Conservation (phyloP, 2,329 filamentous ascomycete genomes). For the Fusarium sp. region DNA sequence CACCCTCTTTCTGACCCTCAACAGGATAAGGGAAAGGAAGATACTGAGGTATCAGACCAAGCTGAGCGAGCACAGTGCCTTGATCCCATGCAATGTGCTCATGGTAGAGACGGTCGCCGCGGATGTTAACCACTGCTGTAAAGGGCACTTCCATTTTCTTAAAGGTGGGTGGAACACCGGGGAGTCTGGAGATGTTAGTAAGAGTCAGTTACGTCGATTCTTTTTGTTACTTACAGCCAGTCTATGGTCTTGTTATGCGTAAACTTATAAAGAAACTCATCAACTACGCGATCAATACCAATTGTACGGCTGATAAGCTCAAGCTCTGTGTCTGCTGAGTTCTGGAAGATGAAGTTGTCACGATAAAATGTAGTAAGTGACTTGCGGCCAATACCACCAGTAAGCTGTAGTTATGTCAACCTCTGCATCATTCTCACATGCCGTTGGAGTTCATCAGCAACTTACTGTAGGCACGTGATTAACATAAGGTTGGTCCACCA, state of each 20-base stretch:
- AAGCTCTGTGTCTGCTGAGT: slow-evolving; percentile 74
- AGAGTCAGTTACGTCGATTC: too few relatives aligned
- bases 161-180: slow-evolving; percentile 68
- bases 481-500: slow-evolving; percentile 84
- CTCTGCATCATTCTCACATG: too few relatives aligned
- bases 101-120: slow-evolving; percentile 73
- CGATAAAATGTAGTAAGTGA: slow-evolving; percentile 76
- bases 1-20: slow-evolving; percentile 50
- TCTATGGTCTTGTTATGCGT: slow-evolving; percentile 74
- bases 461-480: slow-evolving; percentile 79
- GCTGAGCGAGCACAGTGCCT: slow-evolving; percentile 70
- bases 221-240: slow-evolving; percentile 79
- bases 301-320: slow-evolving; percentile 79
- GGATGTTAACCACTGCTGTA: slow-evolving; percentile 72
- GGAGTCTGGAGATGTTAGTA: slow-evolving; percentile 52
- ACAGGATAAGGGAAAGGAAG: slow-evolving; percentile 72
- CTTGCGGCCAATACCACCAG: slow-evolving; percentile 76
- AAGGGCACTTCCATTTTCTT: slow-evolving; percentile 69
- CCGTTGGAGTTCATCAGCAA: too few relatives aligned
- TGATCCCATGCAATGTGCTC: slow-evolving; percentile 80
- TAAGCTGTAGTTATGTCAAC: slow-evolving; percentile 56
- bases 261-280: slow-evolving; percentile 76
- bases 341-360: slow-evolving; percentile 80
- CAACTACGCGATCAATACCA: slow-evolving; percentile 78
- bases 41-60: slow-evolving; percentile 69